phyloP scores from a whole-genome alignment of 345 rosid species.

The Eucalyptus virginea region DNA sequence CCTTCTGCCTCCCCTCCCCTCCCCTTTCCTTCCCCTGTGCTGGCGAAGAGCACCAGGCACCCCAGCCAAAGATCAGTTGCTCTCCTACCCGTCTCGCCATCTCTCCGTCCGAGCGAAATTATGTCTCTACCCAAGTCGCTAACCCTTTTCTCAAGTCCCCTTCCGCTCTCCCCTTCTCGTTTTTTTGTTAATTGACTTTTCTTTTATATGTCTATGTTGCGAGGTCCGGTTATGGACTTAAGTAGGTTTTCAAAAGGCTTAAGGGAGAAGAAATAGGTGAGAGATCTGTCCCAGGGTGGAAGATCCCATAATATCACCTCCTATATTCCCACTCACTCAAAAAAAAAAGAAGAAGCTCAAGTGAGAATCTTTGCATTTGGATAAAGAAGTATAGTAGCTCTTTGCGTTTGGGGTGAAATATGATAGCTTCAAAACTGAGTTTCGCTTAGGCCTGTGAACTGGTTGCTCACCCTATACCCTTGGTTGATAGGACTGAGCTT shows the following conservation, averaged over 20 bases:
- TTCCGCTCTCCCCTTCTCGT: background rate
- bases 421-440: too few relatives aligned
- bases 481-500: too few relatives aligned
- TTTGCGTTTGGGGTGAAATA: too few relatives aligned
- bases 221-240: too few relatives aligned
- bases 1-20: background rate
- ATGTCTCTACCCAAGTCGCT: background rate
- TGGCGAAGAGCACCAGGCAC: background rate
- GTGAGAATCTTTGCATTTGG: fast-evolving
- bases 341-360: too few relatives aligned
- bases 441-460: too few relatives aligned
- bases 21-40: background rate
- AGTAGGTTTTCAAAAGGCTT: too few relatives aligned
- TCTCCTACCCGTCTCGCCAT: background rate
- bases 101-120: background rate
- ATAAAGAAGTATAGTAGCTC: too few relatives aligned
- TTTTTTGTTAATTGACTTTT: background rate
- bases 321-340: fast-evolving
- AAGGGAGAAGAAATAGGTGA: too few relatives aligned
- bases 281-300: fast-evolving
- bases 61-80: background rate
- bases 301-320: too few relatives aligned
- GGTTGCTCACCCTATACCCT: too few relatives aligned
- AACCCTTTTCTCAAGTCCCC: background rate
- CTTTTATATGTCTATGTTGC: too few relatives aligned